These are phyloP conservation scores for Lithohypha guttulata DNA, from an alignment of 2,329 filamentous ascomycete species.

Conservation along the genomic window DNA sequence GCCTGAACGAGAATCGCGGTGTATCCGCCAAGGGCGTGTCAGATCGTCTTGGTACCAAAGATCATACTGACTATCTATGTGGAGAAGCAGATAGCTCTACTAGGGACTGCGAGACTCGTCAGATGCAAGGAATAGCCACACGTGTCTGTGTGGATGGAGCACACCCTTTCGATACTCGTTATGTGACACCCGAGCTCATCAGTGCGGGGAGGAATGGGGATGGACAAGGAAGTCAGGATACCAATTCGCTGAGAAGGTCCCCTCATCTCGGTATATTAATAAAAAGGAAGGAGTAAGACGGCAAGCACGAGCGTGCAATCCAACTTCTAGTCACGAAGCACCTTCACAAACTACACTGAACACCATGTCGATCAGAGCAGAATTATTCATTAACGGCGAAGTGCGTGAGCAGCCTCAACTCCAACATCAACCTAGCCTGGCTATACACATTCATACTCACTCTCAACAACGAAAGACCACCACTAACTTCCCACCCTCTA, in stretches of 20 bases:
- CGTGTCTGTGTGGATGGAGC: too few relatives aligned
- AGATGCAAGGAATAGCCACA: too few relatives aligned
- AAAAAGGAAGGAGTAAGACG: not conserved
- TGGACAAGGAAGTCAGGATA: not conserved
- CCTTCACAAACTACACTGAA: not conserved
- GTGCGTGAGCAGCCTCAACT: slow-evolving; percentile 7
- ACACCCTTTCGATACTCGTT: too few relatives aligned
- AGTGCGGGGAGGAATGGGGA: not conserved
- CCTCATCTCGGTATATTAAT: not conserved
- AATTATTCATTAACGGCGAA: slow-evolving; percentile 36
- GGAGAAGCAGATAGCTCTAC: too few relatives aligned
- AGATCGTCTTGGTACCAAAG: too few relatives aligned
- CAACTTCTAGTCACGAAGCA: not conserved
- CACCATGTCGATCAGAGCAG: slow-evolving; percentile 41
- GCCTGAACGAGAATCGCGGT: too few relatives aligned
- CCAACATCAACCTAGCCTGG: not conserved
- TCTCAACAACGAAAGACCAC: too few relatives aligned
- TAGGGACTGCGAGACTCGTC: too few relatives aligned
- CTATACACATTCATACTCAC: not conserved
- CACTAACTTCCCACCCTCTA: too few relatives aligned
- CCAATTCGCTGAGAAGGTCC: not conserved
- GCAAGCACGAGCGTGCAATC: not conserved
- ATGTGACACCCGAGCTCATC: too few relatives aligned
- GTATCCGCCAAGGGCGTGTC: too few relatives aligned
- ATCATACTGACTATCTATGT: too few relatives aligned